Evolutionary conservation across 768 basidiomycete genomes (phyloP), one percentile per base, ranked within the genome.

Genomic region (Mycena rosella): DNA sequence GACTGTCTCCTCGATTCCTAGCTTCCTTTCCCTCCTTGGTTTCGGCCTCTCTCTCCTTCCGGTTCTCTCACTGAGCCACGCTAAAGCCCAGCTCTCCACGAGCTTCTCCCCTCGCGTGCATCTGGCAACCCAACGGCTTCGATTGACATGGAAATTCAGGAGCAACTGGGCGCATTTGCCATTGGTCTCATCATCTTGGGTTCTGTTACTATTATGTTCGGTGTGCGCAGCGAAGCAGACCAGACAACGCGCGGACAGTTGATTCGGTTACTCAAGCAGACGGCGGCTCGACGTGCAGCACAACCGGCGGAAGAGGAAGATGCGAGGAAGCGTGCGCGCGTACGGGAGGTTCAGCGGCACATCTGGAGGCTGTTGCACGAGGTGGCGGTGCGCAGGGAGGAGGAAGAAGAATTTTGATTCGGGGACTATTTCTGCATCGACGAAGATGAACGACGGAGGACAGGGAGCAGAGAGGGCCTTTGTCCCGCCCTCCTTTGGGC

Each of bases 381-480:
- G 42, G 4, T 47, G n/a, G n/a, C n/a, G 5, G 34, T 32, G 7
- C 6, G 32, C 15, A 17, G 15, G 11, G 24, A 38, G 3, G 24
- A 54, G 38, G 53, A 38, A n/a, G 34, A 54, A 34, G 51, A 40
- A 14, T 11, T 34, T 9, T 10, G 22, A 38, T 22, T 9, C 6
- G 15, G 29, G 26, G 40, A 30, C 24, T n/a, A 10, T 29, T 3
- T 13, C 10, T n/a, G n/a, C 36, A 7, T 26, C 10, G 42, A 27
- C 6, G 52, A 54, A 6, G 61, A 54, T 20, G 54, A 63, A 5
- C n/a, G n/a, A n/a, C n/a, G n/a, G n/a, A n/a, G n/a, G n/a, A n/a
- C n/a, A n/a, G n/a, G n/a, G n/a, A n/a, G n/a, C n/a, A 47, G 61
- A 63, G 61, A 53, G 51, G 38, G 60, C 26, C 13, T 27, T 51